These are phyloP conservation scores for Pseudomicrostroma phylloplanum DNA, from an alignment of 1,284 basidiomycete species.

Conservation along the genomic window DNA sequence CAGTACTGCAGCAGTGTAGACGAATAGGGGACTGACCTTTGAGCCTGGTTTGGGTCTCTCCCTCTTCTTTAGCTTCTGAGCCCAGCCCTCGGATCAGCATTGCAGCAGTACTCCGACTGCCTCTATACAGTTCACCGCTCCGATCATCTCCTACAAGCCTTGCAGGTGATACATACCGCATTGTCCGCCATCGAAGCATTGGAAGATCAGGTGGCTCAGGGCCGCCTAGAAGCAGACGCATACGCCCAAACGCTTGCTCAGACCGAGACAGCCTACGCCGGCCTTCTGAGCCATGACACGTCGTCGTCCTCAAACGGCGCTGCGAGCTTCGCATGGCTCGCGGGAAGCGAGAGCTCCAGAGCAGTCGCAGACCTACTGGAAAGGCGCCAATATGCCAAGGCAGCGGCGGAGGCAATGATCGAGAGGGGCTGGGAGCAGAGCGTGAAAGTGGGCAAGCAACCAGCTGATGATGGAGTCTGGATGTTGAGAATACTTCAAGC, in stretches of 20 bases:
- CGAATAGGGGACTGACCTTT: too few relatives aligned
- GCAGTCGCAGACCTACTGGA: background rate
- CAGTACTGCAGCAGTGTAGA: background rate
- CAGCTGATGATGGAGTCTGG: background rate
- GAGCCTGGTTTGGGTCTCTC: too few relatives aligned
- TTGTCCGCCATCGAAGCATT: background rate
- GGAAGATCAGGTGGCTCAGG: constrained; percentile 1
- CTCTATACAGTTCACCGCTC: background rate
- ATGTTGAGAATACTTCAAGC: background rate
- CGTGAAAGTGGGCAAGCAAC: background rate
- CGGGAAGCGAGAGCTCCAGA: background rate
- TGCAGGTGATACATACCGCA: background rate
- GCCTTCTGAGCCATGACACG: background rate
- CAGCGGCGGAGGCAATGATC: background rate
- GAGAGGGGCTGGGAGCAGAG: background rate
- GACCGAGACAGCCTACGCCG: background rate
- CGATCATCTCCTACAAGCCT: background rate
- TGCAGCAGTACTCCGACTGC: background rate
- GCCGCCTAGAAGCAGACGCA: background rate
- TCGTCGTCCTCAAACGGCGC: background rate
- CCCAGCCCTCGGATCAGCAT: background rate
- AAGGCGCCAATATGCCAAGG: background rate
- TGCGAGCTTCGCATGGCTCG: background rate
- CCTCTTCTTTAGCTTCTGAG: background rate
- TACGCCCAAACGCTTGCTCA: background rate